These are phyloP conservation scores for Russula ochroleuca DNA, from an alignment of 768 basidiomycete species.

Conservation along the genomic window DNA sequence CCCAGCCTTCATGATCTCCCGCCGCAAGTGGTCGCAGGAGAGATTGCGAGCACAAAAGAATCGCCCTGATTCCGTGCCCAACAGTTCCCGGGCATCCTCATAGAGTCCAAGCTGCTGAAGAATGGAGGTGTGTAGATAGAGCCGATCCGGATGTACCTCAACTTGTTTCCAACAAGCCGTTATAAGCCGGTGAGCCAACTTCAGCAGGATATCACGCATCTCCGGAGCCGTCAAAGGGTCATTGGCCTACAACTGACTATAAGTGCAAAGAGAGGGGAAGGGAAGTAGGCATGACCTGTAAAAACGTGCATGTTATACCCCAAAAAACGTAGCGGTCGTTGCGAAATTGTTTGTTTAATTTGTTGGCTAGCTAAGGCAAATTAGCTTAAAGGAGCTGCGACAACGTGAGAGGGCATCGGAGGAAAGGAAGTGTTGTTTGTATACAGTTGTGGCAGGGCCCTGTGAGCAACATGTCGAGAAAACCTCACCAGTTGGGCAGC, in stretches of 20 bases:
- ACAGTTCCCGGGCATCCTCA: constrained; percentile 64
- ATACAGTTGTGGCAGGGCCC: neutral
- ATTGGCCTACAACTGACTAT: constrained; percentile 50
- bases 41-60: constrained; percentile 66
- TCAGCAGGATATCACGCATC: constrained; percentile 66
- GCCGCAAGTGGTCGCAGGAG: constrained; percentile 68
- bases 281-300: constrained; percentile 51
- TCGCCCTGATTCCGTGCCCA: constrained; percentile 66
- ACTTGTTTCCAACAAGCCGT: constrained; percentile 59
- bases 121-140: constrained; percentile 69
- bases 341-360: constrained; percentile 80
- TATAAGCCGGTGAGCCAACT: constrained; percentile 72
- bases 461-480: neutral
- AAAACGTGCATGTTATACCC: constrained; percentile 72
- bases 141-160: constrained; percentile 65
- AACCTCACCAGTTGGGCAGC: constrained; percentile 70
- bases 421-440: neutral
- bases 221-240: constrained; percentile 55
- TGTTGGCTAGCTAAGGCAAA: constrained; percentile 59
- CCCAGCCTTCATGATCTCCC: constrained; percentile 60
- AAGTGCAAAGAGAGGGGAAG: neutral
- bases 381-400: constrained; percentile 7
- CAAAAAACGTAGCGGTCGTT: constrained; percentile 80
- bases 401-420: neutral
- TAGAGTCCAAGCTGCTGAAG: constrained; percentile 62